Evolutionary conservation across 768 basidiomycete genomes (phyloP).

Genomic region (Thelephora ganbajun): DNA sequence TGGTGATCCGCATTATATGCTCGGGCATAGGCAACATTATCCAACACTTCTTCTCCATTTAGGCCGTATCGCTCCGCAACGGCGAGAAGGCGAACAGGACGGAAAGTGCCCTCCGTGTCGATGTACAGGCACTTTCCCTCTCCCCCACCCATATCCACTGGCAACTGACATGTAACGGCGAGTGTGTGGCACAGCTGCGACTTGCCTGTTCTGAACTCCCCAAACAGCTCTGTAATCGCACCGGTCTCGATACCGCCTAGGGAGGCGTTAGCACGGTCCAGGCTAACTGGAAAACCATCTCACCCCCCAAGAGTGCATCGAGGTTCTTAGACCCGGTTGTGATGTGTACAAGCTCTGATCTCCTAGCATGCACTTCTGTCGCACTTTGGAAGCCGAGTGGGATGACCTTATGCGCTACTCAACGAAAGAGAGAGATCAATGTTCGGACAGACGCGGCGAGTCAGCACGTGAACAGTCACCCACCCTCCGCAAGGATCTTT

Average conservation of each 20-base stretch:
- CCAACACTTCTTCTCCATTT: conserved; percentile 93
- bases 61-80: conserved; percentile 95
- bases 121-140: conserved; percentile 99
- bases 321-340: conserved; percentile 94
- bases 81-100: conserved; percentile 86
- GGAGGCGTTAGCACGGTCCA: conserved; percentile 7
- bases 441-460: too few species aligned
- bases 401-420: conserved; percentile 81
- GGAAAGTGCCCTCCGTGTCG: conserved; percentile 98
- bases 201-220: conserved; percentile 97
- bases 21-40: conserved; percentile 96
- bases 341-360: conserved; percentile 91
- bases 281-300: conserved; percentile 7
- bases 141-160: conserved; percentile 94
- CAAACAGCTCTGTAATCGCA: conserved; percentile 94
- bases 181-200: conserved; percentile 97
- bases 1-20: conserved; percentile 99
- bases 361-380: conserved; percentile 89
- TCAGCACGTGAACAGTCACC: conserved; percentile 10
- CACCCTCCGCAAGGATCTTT: conserved; percentile 87
- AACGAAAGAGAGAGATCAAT: neutral
- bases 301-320: conserved; percentile 89
- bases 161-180: conserved; percentile 95
- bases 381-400: conserved; percentile 97
- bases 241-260: conserved; percentile 95